Evolutionary conservation across 768 basidiomycete genomes (phyloP).

Genomic region (Goffeauzyma gilvescens): DNA sequence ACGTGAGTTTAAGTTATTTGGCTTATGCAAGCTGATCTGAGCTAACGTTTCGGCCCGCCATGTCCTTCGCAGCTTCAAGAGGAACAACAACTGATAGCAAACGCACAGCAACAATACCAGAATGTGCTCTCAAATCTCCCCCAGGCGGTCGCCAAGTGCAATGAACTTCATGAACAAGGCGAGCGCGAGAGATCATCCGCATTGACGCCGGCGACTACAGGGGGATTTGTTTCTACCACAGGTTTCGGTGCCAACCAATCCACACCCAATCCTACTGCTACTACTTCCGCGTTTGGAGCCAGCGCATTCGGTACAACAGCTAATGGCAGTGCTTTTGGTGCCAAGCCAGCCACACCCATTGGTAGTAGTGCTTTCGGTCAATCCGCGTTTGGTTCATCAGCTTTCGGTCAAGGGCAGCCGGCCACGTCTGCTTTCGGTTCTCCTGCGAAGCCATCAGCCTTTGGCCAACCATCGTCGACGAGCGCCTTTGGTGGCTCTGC

Average conservation of each 20-base stretch:
- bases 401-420: not conserved
- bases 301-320: not conserved
- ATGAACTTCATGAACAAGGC: not conserved
- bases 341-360: not conserved
- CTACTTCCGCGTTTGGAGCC: not conserved
- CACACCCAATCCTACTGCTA: no score
- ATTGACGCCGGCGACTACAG: not conserved
- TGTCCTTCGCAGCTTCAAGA: slow-evolving; percentile 5
- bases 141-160: not conserved
- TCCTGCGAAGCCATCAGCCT: not conserved
- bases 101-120: slow-evolving; percentile 1
- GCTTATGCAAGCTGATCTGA: not conserved
- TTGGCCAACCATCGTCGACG: not conserved
- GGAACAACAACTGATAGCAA: slow-evolving; percentile 4
- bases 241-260: not conserved
- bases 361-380: not conserved
- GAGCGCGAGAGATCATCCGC: not conserved
- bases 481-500: slow-evolving; percentile 3
- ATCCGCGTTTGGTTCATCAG: not conserved
- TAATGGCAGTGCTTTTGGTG: not conserved
- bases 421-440: not conserved
- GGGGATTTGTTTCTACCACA: not conserved
- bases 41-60: not conserved
- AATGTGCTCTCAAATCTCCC: slow-evolving; percentile 1
- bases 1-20: slow-evolving; percentile 39